Conservation (phyloP, 1,284 basidiomycete species). For the Sporisorium graminicola region DNA sequence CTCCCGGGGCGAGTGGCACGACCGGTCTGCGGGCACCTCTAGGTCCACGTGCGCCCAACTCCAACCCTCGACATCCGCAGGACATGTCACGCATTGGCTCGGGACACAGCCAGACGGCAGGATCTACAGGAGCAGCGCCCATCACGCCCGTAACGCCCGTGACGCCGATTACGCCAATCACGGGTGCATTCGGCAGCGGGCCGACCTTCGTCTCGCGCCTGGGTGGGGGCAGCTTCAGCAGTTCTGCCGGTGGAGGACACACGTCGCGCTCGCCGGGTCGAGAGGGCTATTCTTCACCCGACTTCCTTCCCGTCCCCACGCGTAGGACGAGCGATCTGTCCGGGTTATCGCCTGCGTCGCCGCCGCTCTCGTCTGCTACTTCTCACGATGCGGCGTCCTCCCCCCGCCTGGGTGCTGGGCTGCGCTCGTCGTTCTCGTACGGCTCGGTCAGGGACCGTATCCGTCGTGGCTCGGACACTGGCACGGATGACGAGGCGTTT, state of each 20-base stretch:
- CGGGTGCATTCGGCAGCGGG: conserved; percentile 12
- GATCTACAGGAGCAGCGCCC: not conserved
- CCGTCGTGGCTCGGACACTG: conserved; percentile 19
- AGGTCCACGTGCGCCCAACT: conserved; percentile 33
- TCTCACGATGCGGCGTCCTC: not conserved
- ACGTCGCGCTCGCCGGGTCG: conserved; percentile 8
- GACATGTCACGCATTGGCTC: conserved; percentile 24
- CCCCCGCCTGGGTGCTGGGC: not conserved
- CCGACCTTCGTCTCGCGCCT: conserved; percentile 40
- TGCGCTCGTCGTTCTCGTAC: conserved; percentile 39
- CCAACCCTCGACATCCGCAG: not conserved
- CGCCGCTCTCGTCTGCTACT: not conserved
- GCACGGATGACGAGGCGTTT: conserved; percentile 32
- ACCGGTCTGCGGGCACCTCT: conserved; percentile 29
- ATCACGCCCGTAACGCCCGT: conserved; percentile 18
- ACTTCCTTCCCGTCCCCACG: conserved; percentile 9
- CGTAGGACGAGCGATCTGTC: conserved; percentile 21
- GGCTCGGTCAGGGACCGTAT: conserved; percentile 39
- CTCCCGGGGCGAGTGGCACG: conserved; percentile 1
- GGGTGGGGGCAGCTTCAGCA: conserved; percentile 24
- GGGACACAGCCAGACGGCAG: conserved; percentile 6
- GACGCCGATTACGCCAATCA: conserved; percentile 23
- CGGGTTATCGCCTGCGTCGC: conserved; percentile 13
- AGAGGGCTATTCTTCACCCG: conserved; percentile 28
- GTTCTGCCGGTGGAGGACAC: conserved; percentile 1